These are phyloP conservation scores for Paecilomyces dactylethromorphus DNA, from an alignment of 2,329 filamentous ascomycete species.

Conservation along the genomic window DNA sequence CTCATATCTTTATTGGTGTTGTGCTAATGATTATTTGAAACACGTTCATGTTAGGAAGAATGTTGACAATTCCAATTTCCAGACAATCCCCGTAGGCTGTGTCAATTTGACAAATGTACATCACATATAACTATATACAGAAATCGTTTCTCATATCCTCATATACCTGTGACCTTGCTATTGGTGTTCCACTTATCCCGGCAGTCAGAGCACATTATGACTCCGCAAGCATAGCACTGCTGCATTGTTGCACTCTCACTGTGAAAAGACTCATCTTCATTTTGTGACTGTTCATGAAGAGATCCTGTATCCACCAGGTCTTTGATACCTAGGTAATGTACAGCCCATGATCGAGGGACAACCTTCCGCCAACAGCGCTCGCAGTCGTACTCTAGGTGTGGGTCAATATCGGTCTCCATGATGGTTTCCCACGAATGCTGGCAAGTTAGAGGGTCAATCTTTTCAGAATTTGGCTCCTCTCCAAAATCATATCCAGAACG, in stretches of 20 bases:
- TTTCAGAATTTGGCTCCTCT: conserved; percentile 10
- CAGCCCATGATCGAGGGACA: background rate
- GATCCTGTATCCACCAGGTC: conserved; percentile 6
- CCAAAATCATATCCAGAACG: conserved; percentile 32
- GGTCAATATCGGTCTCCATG: background rate
- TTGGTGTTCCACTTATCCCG: background rate
- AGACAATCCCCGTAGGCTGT: background rate
- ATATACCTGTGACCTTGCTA: background rate
- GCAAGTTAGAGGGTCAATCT: conserved; percentile 6
- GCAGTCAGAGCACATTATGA: conserved; percentile 1
- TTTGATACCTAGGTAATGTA: conserved; percentile 2
- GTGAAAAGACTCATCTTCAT: background rate
- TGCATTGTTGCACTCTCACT: background rate
- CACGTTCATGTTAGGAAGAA: background rate
- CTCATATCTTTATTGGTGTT: background rate
- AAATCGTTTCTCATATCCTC: background rate
- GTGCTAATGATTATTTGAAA: background rate
- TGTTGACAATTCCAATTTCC: background rate
- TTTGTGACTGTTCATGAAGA: background rate
- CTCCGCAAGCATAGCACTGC: background rate
- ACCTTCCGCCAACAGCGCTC: conserved; percentile 9
- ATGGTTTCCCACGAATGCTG: conserved; percentile 2
- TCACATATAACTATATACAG: background rate
- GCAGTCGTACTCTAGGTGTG: conserved; percentile 3
- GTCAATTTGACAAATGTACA: background rate